Conservation (phyloP, 257 asterid species). For the Solanum clarkiae region DNA sequence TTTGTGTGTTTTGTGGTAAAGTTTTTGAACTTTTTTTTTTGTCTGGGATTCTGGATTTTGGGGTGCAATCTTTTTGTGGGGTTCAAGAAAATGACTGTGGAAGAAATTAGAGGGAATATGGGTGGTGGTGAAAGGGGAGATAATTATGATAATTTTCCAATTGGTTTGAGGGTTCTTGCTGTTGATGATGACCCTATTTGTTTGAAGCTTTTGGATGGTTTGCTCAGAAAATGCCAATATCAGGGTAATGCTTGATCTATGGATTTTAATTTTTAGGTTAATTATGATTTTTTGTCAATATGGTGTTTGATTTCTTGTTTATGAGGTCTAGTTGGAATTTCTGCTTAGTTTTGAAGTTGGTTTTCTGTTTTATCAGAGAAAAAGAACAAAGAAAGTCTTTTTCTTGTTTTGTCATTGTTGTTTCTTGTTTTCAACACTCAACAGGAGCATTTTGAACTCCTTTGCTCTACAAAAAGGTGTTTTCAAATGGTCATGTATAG, state of each 20-base stretch:
- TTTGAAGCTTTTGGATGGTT: constrained; percentile 52
- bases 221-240: constrained; percentile 72
- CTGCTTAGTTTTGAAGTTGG: not conserved
- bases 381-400: not conserved
- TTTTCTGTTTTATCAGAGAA: not conserved
- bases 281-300: not conserved
- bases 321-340: not conserved
- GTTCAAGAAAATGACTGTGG: constrained; percentile 48
- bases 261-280: not conserved
- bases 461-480: not conserved
- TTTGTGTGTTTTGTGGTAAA: not conserved
- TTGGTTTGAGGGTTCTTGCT: constrained; percentile 88
- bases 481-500: not conserved
- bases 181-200: constrained; percentile 79
- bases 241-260: constrained; percentile 30
- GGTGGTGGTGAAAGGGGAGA: constrained; percentile 10
- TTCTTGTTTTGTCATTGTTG: not conserved
- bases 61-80: constrained; percentile 1
- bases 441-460: not conserved
- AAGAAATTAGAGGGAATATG: constrained; percentile 23
- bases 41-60: constrained; percentile 7
- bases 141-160: constrained; percentile 44
- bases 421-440: not conserved
- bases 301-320: not conserved
- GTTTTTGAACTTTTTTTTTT: constrained; percentile 3